Base-by-base conservation (phyloP, 768 basidiomycete species). In the Asterophora lycoperdoides region DNA sequence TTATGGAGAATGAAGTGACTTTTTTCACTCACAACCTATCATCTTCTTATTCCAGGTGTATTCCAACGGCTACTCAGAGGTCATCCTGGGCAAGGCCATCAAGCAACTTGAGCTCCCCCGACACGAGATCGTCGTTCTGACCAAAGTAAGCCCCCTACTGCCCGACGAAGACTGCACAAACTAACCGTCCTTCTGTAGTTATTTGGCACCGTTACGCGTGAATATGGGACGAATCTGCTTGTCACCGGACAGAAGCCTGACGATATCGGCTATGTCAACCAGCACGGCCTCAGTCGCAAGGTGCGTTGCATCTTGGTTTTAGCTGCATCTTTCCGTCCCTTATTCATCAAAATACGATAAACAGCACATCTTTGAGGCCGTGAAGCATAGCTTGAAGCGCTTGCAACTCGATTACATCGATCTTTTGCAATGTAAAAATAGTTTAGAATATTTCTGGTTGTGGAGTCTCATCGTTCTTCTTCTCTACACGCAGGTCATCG, bases 341-440 rank as follows among this genome's bases (percentile, higher is more conserved):
- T 5, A 33, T 11, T 33, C 5, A 32, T 38, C 2, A 4, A 23
- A 23, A 23, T 6, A 23, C 34, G 10, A 28, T 14, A 8, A n/a
- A 40, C 20, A 89, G 81, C 80, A 83, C 56, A 88, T 90, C 33
- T 90, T 91, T 55, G 84, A 83, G 29, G 69, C 79, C 0, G 77
- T 85, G 30, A 81, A 83, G 57, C 66, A 68, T 13, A 80, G 79
- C 38, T 63, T 90, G 50, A 65, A 84, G 59, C 75, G 87, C 14
- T 72, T 91, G 2, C 83, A 88, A 39, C 63, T 87, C 20, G 88
- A 90, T 44, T 87, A 89, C 53, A 73, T 91, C 57, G 89, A 90
- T 58, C 65, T 89, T 1, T 65, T 89, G 7, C 87, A 89, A 68
- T 85, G 84, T 74, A 56, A 23, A 23, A 3, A 23, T 23, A 23